Conservation (phyloP, 768 basidiomycete species). For the Pholiota microspora region DNA sequence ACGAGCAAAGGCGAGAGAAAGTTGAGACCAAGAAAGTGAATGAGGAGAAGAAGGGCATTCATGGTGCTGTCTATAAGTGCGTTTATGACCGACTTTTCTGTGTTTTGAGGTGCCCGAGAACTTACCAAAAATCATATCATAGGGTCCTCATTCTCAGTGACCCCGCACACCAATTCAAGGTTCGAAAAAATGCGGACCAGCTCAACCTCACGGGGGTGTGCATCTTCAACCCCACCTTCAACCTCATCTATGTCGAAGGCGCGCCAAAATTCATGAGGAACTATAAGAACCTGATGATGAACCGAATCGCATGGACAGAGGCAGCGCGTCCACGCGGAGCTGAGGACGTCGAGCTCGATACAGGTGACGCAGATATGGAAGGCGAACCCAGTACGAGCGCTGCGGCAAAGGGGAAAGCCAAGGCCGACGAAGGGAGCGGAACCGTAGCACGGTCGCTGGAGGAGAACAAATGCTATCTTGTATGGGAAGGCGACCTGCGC, state of each 20-base stretch:
- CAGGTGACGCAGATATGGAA: slow-evolving; percentile 38
- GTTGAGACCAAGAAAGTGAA: slow-evolving; percentile 80
- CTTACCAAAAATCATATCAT: slow-evolving; percentile 4
- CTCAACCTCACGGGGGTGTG: slow-evolving; percentile 84
- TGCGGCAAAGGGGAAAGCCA: slow-evolving; percentile 13
- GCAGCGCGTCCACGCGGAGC: slow-evolving; percentile 75
- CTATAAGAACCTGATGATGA: slow-evolving; percentile 84
- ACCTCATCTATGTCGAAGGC: slow-evolving; percentile 92
- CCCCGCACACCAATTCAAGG: slow-evolving; percentile 93
- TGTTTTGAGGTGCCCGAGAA: neutral
- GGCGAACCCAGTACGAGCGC: slow-evolving; percentile 11
- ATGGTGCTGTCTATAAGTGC: slow-evolving; percentile 89
- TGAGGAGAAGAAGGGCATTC: slow-evolving; percentile 83
- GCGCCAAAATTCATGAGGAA: slow-evolving; percentile 79
- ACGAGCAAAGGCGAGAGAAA: slow-evolving; percentile 89
- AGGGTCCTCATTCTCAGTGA: slow-evolving; percentile 90
- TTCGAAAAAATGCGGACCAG: slow-evolving; percentile 95
- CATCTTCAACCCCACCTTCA: slow-evolving; percentile 88
- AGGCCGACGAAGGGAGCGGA: slow-evolving; percentile 33
- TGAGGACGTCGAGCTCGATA: slow-evolving; percentile 69
- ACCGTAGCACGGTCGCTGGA: slow-evolving; percentile 57
- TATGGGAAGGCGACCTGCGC: slow-evolving; percentile 91
- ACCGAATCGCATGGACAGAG: slow-evolving; percentile 94
- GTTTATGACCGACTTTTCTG: slow-evolving; percentile 31
- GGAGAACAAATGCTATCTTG: slow-evolving; percentile 83